Percentiles rank a stretch among this genome's conserved stretches.
phyloP scores from a whole-genome alignment of 1,284 basidiomycete species.

The Spongispora temasekensis region DNA sequence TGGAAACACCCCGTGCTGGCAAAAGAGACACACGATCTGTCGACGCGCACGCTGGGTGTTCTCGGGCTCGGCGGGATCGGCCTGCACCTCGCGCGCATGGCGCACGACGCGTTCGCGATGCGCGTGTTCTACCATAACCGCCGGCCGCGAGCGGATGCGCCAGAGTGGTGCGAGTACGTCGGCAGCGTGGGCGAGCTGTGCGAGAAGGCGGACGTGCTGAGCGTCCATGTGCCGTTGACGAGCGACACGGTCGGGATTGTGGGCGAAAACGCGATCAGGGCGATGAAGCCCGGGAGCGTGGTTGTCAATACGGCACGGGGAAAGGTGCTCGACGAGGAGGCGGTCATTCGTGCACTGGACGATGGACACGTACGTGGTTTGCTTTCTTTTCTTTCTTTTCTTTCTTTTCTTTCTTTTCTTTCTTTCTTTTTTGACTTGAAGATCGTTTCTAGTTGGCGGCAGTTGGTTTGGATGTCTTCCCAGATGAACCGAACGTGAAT shows the following conservation, averaged over 20 bases:
- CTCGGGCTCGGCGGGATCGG: constrained; percentile 92
- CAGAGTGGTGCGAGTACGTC: constrained; percentile 79
- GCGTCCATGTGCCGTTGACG: constrained; percentile 70
- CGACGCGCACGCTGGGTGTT: constrained; percentile 79
- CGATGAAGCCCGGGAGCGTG: constrained; percentile 78
- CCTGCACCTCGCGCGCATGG: constrained; percentile 63
- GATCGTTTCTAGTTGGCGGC: constrained; percentile 63
- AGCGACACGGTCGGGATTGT: constrained; percentile 77
- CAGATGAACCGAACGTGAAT: constrained; percentile 85
- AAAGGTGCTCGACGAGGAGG: constrained; percentile 86
- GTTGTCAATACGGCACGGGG: constrained; percentile 91
- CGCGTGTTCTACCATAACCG: constrained; percentile 84
- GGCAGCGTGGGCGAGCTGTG: constrained; percentile 73
- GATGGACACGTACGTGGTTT: constrained; percentile 80
- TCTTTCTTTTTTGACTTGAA: background rate
- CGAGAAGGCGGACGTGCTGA: constrained; percentile 75
- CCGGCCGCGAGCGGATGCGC: constrained; percentile 49
- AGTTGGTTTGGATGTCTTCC: constrained; percentile 89
- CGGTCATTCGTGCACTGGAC: constrained; percentile 81
- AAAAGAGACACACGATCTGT: constrained; percentile 64
- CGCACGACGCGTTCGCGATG: constrained; percentile 81
- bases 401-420: background rate
- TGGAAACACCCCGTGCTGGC: constrained; percentile 57
- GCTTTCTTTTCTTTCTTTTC: background rate
- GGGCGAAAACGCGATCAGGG: constrained; percentile 74